A percentile compares a stretch with the other conserved stretches of the same genome.
Evolutionary conservation across 2,329 filamentous ascomycete species (phyloP).

Genomic region (Colletotrichum sp.): DNA sequence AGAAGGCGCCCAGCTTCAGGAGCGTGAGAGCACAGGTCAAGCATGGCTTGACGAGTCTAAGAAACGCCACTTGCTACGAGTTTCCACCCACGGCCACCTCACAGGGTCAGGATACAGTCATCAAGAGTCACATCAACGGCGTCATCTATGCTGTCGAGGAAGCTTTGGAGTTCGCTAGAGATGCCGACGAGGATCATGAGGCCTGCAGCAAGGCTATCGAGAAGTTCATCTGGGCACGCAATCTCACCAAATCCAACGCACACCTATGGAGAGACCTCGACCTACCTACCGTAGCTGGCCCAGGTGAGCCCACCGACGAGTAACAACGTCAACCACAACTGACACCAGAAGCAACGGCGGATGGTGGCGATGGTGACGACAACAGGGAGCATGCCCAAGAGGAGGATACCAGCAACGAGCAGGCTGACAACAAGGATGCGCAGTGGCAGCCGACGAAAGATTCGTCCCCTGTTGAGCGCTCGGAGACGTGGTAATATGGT

Average conservation of each 20-base stretch:
- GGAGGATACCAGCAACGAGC: neutral
- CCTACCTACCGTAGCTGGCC: neutral
- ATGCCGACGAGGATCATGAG: neutral
- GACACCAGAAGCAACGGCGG: neutral
- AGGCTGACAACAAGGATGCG: neutral
- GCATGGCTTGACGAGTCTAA: neutral
- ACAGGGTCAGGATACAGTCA: neutral
- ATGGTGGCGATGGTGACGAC: neutral
- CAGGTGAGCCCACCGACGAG: neutral
- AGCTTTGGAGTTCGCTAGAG: neutral
- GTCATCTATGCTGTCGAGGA: slow-evolving; percentile 1
- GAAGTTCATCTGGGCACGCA: neutral
- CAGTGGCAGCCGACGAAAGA: neutral
- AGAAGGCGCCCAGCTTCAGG: neutral
- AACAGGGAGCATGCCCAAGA: neutral
- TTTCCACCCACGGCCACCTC: neutral
- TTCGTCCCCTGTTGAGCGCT: too few species aligned
- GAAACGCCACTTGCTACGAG: neutral
- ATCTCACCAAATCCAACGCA: neutral
- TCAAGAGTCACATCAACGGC: neutral
- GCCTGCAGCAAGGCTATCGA: neutral
- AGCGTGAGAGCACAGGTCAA: neutral
- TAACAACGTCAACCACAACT: neutral
- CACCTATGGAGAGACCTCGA: neutral
- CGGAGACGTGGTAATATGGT: neutral